These are phyloP conservation scores for Alternaria sp. DNA, from an alignment of 2,329 filamentous ascomycete species.

Conservation along the genomic window DNA sequence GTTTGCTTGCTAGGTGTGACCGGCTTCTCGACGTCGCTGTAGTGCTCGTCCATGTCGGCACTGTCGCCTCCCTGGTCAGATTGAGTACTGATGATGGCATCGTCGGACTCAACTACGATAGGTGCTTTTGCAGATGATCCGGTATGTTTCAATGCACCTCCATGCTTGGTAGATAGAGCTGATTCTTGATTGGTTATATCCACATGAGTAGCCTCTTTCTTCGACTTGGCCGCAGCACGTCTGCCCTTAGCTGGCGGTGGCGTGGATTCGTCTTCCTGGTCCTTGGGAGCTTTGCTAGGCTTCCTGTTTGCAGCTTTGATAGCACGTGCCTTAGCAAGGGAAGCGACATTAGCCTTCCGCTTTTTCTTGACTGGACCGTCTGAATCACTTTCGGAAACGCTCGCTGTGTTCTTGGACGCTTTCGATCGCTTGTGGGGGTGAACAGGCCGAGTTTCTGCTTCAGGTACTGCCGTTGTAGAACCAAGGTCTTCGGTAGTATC, in stretches of 20 bases:
- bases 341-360: neutral
- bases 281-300: neutral
- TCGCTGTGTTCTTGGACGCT: neutral
- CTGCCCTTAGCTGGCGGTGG: neutral
- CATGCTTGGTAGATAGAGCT: neutral
- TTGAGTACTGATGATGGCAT: neutral
- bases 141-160: neutral
- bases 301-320: neutral
- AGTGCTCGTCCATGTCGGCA: neutral
- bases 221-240: neutral
- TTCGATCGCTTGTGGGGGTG: neutral
- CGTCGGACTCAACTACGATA: neutral
- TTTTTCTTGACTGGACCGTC: slow-evolving; percentile 10
- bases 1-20: neutral
- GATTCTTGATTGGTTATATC: too few species aligned
- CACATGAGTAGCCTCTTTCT: neutral
- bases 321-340: neutral
- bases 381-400: slow-evolving; percentile 8
- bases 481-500: neutral
- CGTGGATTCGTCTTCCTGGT: too few species aligned
- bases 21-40: neutral
- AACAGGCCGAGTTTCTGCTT: neutral
- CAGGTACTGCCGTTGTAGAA: neutral
- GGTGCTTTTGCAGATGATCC: neutral
- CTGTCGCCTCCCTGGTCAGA: neutral